A percentile compares a stretch with the other conserved stretches of the same genome.
phyloP scores from a whole-genome alignment of 2,329 filamentous ascomycete species.

The Ustilaginoidea virens region DNA sequence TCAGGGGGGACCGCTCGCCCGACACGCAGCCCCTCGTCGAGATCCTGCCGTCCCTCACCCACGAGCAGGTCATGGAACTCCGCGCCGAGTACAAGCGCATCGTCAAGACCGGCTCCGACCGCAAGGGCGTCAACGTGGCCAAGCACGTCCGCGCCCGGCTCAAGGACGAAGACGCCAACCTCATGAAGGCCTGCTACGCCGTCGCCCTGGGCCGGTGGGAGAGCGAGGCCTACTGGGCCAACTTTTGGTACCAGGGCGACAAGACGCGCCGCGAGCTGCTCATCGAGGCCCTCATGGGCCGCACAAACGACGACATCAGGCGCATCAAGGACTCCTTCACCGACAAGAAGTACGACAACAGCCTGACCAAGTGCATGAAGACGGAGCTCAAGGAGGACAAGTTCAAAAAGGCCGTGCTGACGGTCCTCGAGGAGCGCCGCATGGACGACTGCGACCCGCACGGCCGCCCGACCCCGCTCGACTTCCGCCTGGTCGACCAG shows the following conservation, averaged over 20 bases:
- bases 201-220: constrained; percentile 84
- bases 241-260: constrained; percentile 90
- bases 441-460: constrained; percentile 66
- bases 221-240: constrained; percentile 92
- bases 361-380: constrained; percentile 71
- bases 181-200: constrained; percentile 85
- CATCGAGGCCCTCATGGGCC: constrained; percentile 85
- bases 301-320: constrained; percentile 73
- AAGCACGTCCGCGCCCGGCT: constrained; percentile 68
- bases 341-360: constrained; percentile 83
- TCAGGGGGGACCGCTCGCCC: constrained; percentile 49
- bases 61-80: constrained; percentile 77
- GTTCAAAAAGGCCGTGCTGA: constrained; percentile 76
- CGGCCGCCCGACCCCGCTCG: constrained; percentile 40
- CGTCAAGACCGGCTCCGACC: constrained; percentile 60
- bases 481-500: constrained; percentile 45
- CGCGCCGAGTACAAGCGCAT: constrained; percentile 82
- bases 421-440: constrained; percentile 66
- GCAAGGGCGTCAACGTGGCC: constrained; percentile 68
- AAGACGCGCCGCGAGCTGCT: constrained; percentile 74
- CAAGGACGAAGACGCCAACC: constrained; percentile 56
- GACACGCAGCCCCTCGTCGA: constrained; percentile 62
- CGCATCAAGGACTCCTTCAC: constrained; percentile 78
- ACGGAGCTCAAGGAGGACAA: constrained; percentile 91
- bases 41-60: constrained; percentile 68